phyloP scores from a whole-genome alignment of 2,329 filamentous ascomycete genomes.

The Pseudopyrenochaeta lycopersici region DNA sequence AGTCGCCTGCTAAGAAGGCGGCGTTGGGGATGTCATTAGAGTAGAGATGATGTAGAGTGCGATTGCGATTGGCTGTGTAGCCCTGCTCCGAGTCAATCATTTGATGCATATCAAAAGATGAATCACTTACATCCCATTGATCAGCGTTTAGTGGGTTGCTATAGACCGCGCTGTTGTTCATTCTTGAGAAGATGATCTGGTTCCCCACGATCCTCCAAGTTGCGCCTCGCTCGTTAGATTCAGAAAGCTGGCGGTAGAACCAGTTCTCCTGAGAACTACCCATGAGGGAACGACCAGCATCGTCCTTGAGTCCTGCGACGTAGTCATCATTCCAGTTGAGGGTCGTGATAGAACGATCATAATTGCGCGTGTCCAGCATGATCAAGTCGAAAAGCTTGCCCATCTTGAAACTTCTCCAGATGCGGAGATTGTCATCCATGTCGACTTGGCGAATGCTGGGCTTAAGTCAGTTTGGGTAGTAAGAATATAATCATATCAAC shows the following conservation, averaged over 20 bases:
- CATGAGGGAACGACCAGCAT: conserved; percentile 73
- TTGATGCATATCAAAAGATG: not conserved
- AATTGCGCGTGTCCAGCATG: conserved; percentile 54
- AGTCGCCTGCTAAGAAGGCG: conserved; percentile 75
- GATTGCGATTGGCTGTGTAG: conserved; percentile 74
- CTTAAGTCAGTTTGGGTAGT: conserved; percentile 53
- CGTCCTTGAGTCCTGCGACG: conserved; percentile 67
- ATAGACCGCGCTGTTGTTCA: conserved; percentile 34
- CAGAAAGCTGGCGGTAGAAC: conserved; percentile 59
- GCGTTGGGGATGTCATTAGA: conserved; percentile 74
- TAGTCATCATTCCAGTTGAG: conserved; percentile 64
- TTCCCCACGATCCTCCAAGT: conserved; percentile 75
- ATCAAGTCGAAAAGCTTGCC: conserved; percentile 53
- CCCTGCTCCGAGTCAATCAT: conserved; percentile 51
- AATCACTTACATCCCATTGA: conserved; percentile 63
- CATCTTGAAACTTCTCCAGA: conserved; percentile 52
- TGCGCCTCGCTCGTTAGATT: conserved; percentile 67
- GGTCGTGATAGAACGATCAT: conserved; percentile 47
- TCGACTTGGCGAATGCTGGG: conserved; percentile 53
- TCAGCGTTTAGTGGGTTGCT: conserved; percentile 58
- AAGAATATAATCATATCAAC: conserved; percentile 36
- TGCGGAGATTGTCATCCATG: conserved; percentile 55
- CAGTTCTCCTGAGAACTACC: conserved; percentile 75
- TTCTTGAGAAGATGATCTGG: conserved; percentile 60
- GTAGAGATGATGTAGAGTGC: conserved; percentile 72